phyloP scores from a whole-genome alignment of 106 monocot species.

The Allium fistulosum region DNA sequence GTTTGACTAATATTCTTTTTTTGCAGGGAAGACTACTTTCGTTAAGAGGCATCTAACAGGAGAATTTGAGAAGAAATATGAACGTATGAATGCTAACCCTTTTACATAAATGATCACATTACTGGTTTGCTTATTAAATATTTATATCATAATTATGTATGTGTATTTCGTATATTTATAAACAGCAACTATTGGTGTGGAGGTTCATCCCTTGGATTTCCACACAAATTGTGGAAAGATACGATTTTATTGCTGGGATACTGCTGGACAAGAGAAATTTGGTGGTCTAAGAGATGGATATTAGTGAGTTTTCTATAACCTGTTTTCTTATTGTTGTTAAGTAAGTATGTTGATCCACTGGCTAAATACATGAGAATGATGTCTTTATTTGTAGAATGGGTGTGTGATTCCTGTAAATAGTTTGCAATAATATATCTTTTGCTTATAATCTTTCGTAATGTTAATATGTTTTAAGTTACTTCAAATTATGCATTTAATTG shows the following conservation, averaged over 20 bases:
- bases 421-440: neutral
- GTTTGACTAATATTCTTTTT: slow-evolving; percentile 2
- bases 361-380: neutral
- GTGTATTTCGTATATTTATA: neutral
- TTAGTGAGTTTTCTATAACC: slow-evolving; percentile 30
- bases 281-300: slow-evolving; percentile 62
- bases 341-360: neutral
- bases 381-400: neutral
- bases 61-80: slow-evolving; percentile 60
- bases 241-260: slow-evolving; percentile 68
- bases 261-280: slow-evolving; percentile 61
- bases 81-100: slow-evolving; percentile 24
- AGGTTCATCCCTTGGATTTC: slow-evolving; percentile 63
- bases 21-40: slow-evolving; percentile 47
- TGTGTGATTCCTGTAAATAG: neutral
- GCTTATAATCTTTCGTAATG: neutral
- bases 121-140: neutral
- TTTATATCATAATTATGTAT: neutral
- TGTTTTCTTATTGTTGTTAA: neutral
- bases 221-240: slow-evolving; percentile 50
- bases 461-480: neutral
- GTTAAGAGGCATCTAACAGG: slow-evolving; percentile 59
- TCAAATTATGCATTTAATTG: neutral
- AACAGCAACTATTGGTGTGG: slow-evolving; percentile 65
- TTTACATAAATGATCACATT: no score